These are phyloP conservation scores for Neofusicoccum cordaticola DNA, from an alignment of 2,329 filamentous ascomycete genomes.

Conservation along the genomic window DNA sequence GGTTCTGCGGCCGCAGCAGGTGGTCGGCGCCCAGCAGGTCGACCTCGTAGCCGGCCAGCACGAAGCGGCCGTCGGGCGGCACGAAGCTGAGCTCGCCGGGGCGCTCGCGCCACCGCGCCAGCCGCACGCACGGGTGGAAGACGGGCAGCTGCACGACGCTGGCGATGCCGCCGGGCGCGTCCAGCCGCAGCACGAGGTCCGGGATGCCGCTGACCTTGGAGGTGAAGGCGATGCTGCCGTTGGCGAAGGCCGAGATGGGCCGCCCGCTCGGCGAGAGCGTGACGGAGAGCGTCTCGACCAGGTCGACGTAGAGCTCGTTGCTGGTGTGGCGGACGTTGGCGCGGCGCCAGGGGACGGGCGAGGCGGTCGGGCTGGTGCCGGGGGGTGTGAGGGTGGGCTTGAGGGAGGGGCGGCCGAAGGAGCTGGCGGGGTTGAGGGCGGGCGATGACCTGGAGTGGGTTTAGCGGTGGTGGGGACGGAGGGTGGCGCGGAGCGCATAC, in stretches of 20 bases:
- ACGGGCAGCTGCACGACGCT: constrained; percentile 82
- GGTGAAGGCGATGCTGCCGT: constrained; percentile 92
- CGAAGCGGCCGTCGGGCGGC: constrained; percentile 90
- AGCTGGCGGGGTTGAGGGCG: constrained; percentile 8
- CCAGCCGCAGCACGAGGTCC: constrained; percentile 78
- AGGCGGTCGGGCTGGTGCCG: constrained; percentile 20
- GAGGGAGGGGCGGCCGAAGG: constrained; percentile 9
- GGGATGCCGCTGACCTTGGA: constrained; percentile 93
- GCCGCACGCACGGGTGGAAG: constrained; percentile 90
- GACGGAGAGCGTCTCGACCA: constrained; percentile 84
- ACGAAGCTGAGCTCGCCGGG: constrained; percentile 94
- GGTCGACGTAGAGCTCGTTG: constrained; percentile 95
- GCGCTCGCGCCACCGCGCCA: constrained; percentile 84
- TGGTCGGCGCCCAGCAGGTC: constrained; percentile 74
- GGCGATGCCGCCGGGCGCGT: constrained; percentile 67
- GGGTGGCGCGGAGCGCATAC: constrained; percentile 39
- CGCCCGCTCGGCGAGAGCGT: constrained; percentile 88
- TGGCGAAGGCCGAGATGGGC: constrained; percentile 79
- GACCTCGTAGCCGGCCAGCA: constrained; percentile 90
- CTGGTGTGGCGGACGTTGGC: constrained; percentile 93
- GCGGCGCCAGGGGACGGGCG: constrained; percentile 79
- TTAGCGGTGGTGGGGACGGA: background rate
- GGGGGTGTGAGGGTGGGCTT: constrained; percentile 22
- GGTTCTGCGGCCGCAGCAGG: constrained; percentile 26
- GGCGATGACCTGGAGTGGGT: constrained; percentile 1